A percentile compares a stretch with the other conserved stretches of the same genome.
phyloP scores from a whole-genome alignment of 495 filamentous ascomycete species.

The Xylaria nigripes region DNA sequence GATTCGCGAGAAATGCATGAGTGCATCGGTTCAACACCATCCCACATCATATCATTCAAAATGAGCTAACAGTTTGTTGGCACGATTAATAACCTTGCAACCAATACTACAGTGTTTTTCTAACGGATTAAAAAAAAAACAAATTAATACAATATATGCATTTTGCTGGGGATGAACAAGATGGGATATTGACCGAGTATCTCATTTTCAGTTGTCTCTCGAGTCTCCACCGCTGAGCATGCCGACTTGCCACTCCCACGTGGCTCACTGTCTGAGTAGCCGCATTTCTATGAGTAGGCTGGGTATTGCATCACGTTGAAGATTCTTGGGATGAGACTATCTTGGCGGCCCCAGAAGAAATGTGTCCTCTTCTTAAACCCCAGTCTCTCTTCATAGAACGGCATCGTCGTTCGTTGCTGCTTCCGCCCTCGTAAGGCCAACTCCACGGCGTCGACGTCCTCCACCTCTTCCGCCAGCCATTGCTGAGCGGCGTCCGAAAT shows the following conservation, averaged over 20 bases:
- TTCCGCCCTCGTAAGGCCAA: not conserved
- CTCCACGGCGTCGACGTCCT: conserved; percentile 1
- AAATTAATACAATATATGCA: no score
- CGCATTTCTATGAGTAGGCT: not conserved
- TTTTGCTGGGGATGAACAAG: no score
- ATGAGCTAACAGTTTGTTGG: not conserved
- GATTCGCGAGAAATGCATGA: conserved; percentile 50
- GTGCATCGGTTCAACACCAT: not conserved
- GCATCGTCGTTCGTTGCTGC: conserved; percentile 6
- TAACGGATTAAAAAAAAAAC: not conserved
- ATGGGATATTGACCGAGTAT: not conserved
- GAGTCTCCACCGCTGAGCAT: not conserved
- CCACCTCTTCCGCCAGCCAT: conserved; percentile 2
- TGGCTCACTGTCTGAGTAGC: not conserved
- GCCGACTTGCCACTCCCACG: not conserved
- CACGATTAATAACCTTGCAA: not conserved
- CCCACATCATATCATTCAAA: not conserved
- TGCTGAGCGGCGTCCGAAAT: conserved; percentile 5
- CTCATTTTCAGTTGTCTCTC: not conserved
- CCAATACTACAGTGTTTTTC: not conserved
- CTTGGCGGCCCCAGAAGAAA: conserved; percentile 11
- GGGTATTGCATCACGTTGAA: conserved; percentile 13
- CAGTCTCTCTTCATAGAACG: conserved; percentile 9
- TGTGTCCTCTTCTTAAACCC: conserved; percentile 7
- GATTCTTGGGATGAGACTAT: conserved; percentile 2